phyloP scores from a whole-genome alignment of 305 asterid genomes.

The Euphrasia arctica region DNA sequence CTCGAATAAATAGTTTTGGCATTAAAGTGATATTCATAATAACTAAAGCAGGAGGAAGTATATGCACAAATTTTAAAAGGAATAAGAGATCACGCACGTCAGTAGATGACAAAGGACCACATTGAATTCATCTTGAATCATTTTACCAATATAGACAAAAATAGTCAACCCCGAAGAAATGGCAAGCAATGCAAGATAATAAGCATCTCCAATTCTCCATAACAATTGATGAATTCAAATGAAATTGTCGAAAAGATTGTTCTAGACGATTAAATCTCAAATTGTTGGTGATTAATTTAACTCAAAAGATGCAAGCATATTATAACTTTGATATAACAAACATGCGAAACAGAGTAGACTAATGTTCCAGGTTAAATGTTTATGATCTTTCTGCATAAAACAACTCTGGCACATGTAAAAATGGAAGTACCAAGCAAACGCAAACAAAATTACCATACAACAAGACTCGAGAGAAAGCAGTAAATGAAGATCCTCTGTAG shows the following conservation, averaged over 20 bases:
- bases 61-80: constrained; percentile 1
- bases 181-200: neutral
- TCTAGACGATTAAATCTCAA: constrained; percentile 3
- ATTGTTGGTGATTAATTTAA: neutral
- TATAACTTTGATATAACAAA: too few species aligned
- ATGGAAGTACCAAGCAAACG: constrained; percentile 11
- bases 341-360: too few species aligned
- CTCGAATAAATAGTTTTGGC: too few species aligned
- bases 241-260: neutral
- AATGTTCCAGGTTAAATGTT: too few species aligned
- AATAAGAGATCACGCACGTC: neutral
- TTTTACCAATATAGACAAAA: neutral
- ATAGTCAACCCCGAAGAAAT: constrained; percentile 5
- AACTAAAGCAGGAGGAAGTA: constrained; percentile 7
- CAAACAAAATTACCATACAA: constrained; percentile 44
- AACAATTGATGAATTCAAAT: neutral
- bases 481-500: constrained; percentile 68
- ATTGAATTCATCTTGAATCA: constrained; percentile 16
- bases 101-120: neutral
- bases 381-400: constrained; percentile 12
- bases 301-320: constrained; percentile 10
- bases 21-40: neutral
- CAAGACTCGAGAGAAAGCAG: constrained; percentile 59
- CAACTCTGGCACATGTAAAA: constrained; percentile 1
- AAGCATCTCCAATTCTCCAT: constrained; percentile 4